Evolutionary conservation across 371 early-diverging fungal species (phyloP), one percentile per base, ranked within the genome.

Genomic region (Saksenaea vasiformis): DNA sequence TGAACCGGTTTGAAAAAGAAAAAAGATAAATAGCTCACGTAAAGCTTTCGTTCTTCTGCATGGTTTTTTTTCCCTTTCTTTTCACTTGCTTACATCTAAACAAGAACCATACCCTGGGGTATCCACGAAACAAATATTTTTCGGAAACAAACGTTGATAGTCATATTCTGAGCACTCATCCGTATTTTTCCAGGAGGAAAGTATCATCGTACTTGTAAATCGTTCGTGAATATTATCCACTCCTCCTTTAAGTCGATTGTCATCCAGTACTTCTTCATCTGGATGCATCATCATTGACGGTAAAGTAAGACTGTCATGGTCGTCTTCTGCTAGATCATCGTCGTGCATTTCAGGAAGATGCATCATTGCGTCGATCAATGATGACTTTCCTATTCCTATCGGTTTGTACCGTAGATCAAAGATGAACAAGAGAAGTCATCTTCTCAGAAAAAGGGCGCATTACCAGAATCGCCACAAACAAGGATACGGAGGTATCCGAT

Each of bases 401-500:
- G 15, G 14, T 26, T n/a, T 44, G n/a, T 43, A 36, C 47, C 28
- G 22, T 37, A 35, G 38, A 47, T 17, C 58, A 28, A 60, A 58
- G 54, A 7, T 58, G 11, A 54, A 17, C 24, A 62, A 60, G 15
- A 59, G 26, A 38, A 56, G 47, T 24, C 51, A 22, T 47, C 22
- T 22, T 22, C 10, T 22, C 22, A 26, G n/a, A 59, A 28, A 59
- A 56, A 37, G 54, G 35, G 54, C 57, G 24, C 24, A 24, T 19
- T 76, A 70, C 86, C 85, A 56, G 84, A 83, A 67, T 87, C 87
- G 37, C 87, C 87, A 58, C 83, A 83, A 1, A 87, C 78, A 27
- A 85, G 77, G 24, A 87, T 71, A 35, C 79, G 72, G 28, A 86
- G 67, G 55, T 72, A 73, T 35, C 82, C 82, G 27, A 78, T 72